These are phyloP conservation scores for Buxus sempervirens DNA, from an alignment of 164 flowering plant genomes.

Conservation along the genomic window DNA sequence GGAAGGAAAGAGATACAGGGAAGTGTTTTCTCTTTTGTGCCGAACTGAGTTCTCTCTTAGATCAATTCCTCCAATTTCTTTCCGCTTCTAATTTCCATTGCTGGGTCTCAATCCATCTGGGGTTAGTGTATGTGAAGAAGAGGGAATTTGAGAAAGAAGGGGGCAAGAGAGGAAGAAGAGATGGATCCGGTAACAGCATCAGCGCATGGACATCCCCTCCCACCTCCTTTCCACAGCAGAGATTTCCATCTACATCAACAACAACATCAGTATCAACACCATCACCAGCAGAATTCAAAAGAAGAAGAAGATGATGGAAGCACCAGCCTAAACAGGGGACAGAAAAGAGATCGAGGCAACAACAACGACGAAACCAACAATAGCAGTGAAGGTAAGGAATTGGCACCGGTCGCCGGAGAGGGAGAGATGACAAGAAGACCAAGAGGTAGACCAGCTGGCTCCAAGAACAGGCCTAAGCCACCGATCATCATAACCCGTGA, in stretches of 20 bases:
- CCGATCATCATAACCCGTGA: constrained; percentile 88
- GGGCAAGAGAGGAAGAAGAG: not conserved
- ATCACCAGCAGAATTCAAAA: constrained; percentile 49
- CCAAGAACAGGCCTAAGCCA: constrained; percentile 92
- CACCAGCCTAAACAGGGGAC: constrained; percentile 25
- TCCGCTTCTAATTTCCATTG: not conserved
- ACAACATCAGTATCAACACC: constrained; percentile 26
- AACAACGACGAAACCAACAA: constrained; percentile 18
- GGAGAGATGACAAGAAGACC: constrained; percentile 63
- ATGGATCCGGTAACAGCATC: constrained; percentile 69
- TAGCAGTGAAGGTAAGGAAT: constrained; percentile 25
- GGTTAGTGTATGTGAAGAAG: not conserved
- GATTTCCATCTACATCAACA: constrained; percentile 63
- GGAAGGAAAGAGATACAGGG: not conserved
- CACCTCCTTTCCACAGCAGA: constrained; percentile 73
- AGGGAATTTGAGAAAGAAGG: not conserved
- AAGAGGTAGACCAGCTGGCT: constrained; percentile 81
- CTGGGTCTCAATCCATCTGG: constrained; percentile 9
- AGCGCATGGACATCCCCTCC: constrained; percentile 70
- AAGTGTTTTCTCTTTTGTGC: not conserved
- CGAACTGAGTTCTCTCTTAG: not conserved
- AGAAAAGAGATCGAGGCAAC: constrained; percentile 36
- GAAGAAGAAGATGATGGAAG: constrained; percentile 48
- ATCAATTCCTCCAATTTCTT: not conserved
- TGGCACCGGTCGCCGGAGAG: constrained; percentile 20